Percentiles rank a stretch among this genome's conserved stretches.
Evolutionary conservation across 306 rosid genomes (phyloP).

Genomic region (Rubus parviflorus): DNA sequence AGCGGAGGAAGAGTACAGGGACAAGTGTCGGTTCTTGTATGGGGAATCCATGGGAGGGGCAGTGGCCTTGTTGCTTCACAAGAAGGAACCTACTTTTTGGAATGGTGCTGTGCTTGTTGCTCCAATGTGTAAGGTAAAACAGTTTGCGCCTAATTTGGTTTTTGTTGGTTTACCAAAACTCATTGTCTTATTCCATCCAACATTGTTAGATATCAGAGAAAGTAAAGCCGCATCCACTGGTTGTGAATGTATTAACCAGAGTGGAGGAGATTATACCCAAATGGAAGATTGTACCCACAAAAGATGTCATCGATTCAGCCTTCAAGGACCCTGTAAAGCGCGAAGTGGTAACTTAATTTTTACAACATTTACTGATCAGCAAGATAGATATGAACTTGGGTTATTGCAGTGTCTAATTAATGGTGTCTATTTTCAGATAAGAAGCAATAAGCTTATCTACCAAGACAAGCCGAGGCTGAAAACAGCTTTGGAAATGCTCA

Average conservation of each 20-base stretch:
- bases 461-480: conserved; percentile 85
- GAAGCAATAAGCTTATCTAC: conserved; percentile 74
- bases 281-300: conserved; percentile 87
- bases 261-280: conserved; percentile 70
- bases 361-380: background rate
- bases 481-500: conserved; percentile 81
- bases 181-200: background rate
- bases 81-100: conserved; percentile 66
- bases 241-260: conserved; percentile 51
- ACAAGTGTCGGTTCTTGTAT: conserved; percentile 64
- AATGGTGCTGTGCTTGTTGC: conserved; percentile 87
- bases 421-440: conserved; percentile 46
- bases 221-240: conserved; percentile 69
- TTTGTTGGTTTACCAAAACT: conserved; percentile 1
- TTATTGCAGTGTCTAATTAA: background rate
- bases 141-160: background rate
- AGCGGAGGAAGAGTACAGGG: conserved; percentile 54
- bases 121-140: conserved; percentile 85
- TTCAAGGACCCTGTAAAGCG: conserved; percentile 73
- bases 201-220: conserved; percentile 76
- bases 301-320: conserved; percentile 66
- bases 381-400: background rate
- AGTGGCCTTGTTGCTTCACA: conserved; percentile 67
- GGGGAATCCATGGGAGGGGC: conserved; percentile 99
- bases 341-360: conserved; percentile 42